Percentiles rank a stretch among this genome's conserved stretches.
Conservation (phyloP, 176 grass and related monocot genomes). For the Dactylis glomerata region DNA sequence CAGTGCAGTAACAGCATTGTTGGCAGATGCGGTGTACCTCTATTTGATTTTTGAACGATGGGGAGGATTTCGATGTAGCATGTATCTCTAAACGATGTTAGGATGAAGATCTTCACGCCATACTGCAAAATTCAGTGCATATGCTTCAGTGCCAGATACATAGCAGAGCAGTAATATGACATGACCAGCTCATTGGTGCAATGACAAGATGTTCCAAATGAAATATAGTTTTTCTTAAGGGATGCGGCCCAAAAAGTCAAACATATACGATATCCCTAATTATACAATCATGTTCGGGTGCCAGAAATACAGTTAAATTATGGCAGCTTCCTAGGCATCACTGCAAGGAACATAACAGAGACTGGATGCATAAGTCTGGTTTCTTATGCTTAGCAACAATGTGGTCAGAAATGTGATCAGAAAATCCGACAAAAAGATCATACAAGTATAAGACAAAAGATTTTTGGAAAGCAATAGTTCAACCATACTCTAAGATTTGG, state of each 20-base stretch:
- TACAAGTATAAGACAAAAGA: background rate
- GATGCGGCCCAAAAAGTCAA: background rate
- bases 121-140: constrained; percentile 60
- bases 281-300: background rate
- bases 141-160: background rate
- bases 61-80: constrained; percentile 95
- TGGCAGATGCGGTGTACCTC: constrained; percentile 43
- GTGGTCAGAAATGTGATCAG: background rate
- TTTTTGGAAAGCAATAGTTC: background rate
- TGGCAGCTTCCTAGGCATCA: background rate
- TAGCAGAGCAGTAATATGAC: background rate
- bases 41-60: constrained; percentile 58
- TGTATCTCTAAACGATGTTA: constrained; percentile 97
- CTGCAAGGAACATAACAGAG: background rate
- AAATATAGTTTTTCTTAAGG: background rate
- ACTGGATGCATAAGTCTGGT: background rate
- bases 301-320: background rate
- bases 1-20: background rate
- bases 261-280: too few species aligned
- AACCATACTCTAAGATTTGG: background rate
- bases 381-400: background rate
- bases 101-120: constrained; percentile 88
- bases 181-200: background rate
- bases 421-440: background rate
- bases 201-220: background rate